phyloP scores from a whole-genome alignment of 2,329 filamentous ascomycete species.

The Aspergillus sp. region DNA sequence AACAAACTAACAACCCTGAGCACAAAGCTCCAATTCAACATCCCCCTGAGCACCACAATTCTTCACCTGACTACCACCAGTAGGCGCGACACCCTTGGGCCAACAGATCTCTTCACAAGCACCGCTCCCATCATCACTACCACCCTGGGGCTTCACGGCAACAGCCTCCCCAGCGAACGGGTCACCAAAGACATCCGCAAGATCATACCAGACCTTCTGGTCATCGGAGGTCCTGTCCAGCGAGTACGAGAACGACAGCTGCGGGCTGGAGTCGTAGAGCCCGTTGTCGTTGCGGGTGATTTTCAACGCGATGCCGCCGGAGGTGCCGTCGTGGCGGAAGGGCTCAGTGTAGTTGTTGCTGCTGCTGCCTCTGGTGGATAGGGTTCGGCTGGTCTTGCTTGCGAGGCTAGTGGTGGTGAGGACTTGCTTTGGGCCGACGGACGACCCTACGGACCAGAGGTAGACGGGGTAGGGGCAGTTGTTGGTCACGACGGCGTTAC shows the following conservation, averaged over 20 bases:
- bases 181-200: slow-evolving; percentile 37
- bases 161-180: slow-evolving; percentile 28
- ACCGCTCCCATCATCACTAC: slow-evolving; percentile 7
- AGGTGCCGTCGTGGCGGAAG: slow-evolving; percentile 27
- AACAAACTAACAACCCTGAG: slow-evolving; percentile 13
- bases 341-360: slow-evolving; percentile 28
- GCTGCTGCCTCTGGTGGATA: too few relatives aligned
- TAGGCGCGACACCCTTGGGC: slow-evolving; percentile 20
- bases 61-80: slow-evolving; percentile 23
- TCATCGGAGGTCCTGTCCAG: slow-evolving; percentile 17
- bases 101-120: slow-evolving; percentile 24
- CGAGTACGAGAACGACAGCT: slow-evolving; percentile 37
- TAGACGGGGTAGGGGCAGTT: slow-evolving; percentile 30
- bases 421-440: slow-evolving; percentile 21
- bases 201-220: slow-evolving; percentile 33
- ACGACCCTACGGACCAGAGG: slow-evolving; percentile 32
- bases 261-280: slow-evolving; percentile 27
- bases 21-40: slow-evolving; percentile 26
- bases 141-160: slow-evolving; percentile 11
- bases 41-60: slow-evolving; percentile 18
- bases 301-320: slow-evolving; percentile 38
- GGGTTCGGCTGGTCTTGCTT: too few relatives aligned
- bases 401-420: slow-evolving; percentile 13
- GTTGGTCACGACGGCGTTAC: slow-evolving; percentile 33
- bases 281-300: slow-evolving; percentile 30